Conservation (phyloP, 805 yeast species). For the Spathaspora gorwiae region DNA sequence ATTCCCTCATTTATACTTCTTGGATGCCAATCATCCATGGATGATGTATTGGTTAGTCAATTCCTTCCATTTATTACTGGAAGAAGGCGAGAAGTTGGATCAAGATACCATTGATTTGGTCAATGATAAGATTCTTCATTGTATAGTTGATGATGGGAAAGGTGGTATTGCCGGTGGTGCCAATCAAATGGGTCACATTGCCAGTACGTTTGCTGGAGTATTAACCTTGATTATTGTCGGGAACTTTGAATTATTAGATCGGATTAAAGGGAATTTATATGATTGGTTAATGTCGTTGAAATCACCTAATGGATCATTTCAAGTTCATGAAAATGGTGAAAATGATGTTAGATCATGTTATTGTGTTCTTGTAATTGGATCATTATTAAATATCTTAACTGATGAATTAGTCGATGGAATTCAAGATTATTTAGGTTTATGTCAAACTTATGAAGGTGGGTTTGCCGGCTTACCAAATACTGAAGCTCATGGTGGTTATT, state of each 20-base stretch:
- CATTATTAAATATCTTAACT: conserved; percentile 58
- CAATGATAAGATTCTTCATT: conserved; percentile 19
- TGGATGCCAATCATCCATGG: conserved; percentile 95
- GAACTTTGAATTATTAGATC: conserved; percentile 26
- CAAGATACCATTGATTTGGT: conserved; percentile 14
- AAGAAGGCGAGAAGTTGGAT: neutral
- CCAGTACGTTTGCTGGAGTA: conserved; percentile 77
- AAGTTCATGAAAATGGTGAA: conserved; percentile 77
- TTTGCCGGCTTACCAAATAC: conserved; percentile 73
- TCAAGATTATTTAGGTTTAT: conserved; percentile 54
- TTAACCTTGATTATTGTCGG: conserved; percentile 54
- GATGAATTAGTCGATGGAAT: conserved; percentile 53
- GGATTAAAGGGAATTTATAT: conserved; percentile 39
- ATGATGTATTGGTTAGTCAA: conserved; percentile 79
- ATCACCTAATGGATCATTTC: conserved; percentile 67
- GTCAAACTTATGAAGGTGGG: conserved; percentile 96
- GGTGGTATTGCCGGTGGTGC: conserved; percentile 83
- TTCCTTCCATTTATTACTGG: conserved; percentile 19
- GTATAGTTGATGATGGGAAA: conserved; percentile 26
- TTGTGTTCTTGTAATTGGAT: conserved; percentile 74
- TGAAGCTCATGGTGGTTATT: conserved; percentile 97
- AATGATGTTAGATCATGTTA: conserved; percentile 80
- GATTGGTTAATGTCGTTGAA: conserved; percentile 67
- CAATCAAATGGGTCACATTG: conserved; percentile 79
- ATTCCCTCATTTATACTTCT: conserved; percentile 50